Conservation (phyloP, 2,329 filamentous ascomycete species). For the Alternaria novae-zelandiae region DNA sequence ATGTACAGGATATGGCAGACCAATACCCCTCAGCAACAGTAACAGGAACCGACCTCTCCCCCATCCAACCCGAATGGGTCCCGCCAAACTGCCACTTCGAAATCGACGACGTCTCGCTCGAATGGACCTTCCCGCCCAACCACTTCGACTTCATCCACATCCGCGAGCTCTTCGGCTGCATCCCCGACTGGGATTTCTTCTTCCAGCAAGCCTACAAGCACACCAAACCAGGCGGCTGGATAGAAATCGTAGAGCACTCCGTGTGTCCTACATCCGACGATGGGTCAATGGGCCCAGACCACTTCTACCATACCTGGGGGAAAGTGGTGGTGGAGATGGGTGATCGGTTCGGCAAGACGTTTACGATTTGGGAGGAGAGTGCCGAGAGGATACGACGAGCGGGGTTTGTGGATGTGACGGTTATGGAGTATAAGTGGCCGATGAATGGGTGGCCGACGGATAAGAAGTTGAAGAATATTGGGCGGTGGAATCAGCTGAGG, state of each 20-base stretch:
- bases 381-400: constrained; percentile 40
- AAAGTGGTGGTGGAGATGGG: constrained; percentile 45
- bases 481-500: constrained; percentile 46
- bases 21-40: constrained; percentile 38
- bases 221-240: constrained; percentile 51
- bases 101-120: constrained; percentile 54
- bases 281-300: constrained; percentile 45
- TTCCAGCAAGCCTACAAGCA: constrained; percentile 44
- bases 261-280: constrained; percentile 51
- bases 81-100: constrained; percentile 56
- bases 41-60: constrained; percentile 56
- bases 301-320: constrained; percentile 48
- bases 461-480: constrained; percentile 43
- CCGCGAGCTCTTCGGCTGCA: constrained; percentile 54
- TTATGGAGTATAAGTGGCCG: constrained; percentile 44
- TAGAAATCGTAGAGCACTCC: constrained; percentile 53
- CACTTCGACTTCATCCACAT: constrained; percentile 56
- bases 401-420: constrained; percentile 45
- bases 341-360: constrained; percentile 46
- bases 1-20: constrained; percentile 32
- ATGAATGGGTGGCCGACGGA: constrained; percentile 46
- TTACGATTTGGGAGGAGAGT: constrained; percentile 44
- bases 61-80: constrained; percentile 57
- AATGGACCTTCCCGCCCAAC: constrained; percentile 50
- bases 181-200: constrained; percentile 56